Percentiles rank a stretch among this genome's conserved stretches.
These are phyloP conservation scores for Nothophaeocryptopus gaeumannii DNA, from an alignment of 2,329 filamentous ascomycete genomes.

Conservation along the genomic window DNA sequence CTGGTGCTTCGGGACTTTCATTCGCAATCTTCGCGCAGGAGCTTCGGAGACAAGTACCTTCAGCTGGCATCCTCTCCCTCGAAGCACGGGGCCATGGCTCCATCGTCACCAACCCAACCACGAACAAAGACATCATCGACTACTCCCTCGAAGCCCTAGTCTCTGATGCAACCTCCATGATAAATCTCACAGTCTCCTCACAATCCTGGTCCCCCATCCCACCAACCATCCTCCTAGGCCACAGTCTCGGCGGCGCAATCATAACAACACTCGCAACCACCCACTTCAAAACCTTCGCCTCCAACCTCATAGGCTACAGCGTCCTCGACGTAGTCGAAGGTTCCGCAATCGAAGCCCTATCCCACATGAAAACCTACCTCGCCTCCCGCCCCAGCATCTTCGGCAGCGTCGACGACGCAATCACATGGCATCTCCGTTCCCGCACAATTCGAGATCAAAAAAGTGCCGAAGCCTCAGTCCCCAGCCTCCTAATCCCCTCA, in stretches of 20 bases:
- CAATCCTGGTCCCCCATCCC: constrained; percentile 75
- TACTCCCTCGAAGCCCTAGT: constrained; percentile 71
- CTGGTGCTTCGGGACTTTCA: constrained; percentile 86
- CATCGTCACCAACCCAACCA: constrained; percentile 50
- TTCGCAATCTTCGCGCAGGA: constrained; percentile 80
- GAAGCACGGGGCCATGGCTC: constrained; percentile 86
- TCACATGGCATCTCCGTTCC: constrained; percentile 91
- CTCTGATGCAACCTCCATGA: constrained; percentile 66
- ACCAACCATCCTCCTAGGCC: constrained; percentile 77
- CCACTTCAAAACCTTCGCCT: constrained; percentile 52
- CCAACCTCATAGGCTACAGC: constrained; percentile 74
- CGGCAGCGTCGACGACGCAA: constrained; percentile 70
- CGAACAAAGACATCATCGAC: constrained; percentile 52
- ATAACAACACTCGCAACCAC: constrained; percentile 73
- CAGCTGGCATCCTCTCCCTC: constrained; percentile 77
- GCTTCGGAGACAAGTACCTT: constrained; percentile 71
- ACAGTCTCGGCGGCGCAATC: constrained; percentile 89
- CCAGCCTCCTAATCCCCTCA: constrained; percentile 63
- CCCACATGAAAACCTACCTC: constrained; percentile 91
- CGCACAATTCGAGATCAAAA: constrained; percentile 79
- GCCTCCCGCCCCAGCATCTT: constrained; percentile 77
- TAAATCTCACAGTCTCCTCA: constrained; percentile 61
- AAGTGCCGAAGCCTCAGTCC: constrained; percentile 85
- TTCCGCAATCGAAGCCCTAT: constrained; percentile 88
- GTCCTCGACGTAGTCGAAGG: constrained; percentile 95